Evolutionary conservation across 2,329 filamentous ascomycete genomes (phyloP).

Genomic region (Xylaria sp.): DNA sequence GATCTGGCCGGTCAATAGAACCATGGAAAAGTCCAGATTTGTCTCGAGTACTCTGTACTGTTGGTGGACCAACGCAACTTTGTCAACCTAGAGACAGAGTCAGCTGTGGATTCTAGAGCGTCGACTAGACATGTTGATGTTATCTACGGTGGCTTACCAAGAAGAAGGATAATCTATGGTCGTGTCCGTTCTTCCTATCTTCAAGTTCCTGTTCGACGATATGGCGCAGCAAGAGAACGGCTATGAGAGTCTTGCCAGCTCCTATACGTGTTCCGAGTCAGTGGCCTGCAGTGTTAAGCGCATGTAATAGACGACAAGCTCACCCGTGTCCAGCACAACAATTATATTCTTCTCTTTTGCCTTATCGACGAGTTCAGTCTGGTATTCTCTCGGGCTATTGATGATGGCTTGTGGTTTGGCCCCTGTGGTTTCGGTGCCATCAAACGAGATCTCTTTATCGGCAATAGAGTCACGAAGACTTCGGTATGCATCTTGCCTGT

Average conservation of each 20-base stretch:
- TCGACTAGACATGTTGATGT: neutral
- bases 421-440: slow-evolving; percentile 25
- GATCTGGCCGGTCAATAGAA: slow-evolving; percentile 70
- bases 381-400: slow-evolving; percentile 78
- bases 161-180: slow-evolving; percentile 72
- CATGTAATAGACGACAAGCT: neutral
- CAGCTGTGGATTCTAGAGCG: neutral
- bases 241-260: slow-evolving; percentile 94
- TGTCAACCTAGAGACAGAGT: slow-evolving; percentile 58
- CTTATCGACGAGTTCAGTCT: slow-evolving; percentile 82
- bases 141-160: slow-evolving; percentile 47
- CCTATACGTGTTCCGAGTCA: slow-evolving; percentile 42
- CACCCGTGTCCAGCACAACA: slow-evolving; percentile 86
- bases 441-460: neutral
- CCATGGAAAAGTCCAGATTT: slow-evolving; percentile 73
- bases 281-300: neutral
- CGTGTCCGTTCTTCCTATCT: slow-evolving; percentile 54
- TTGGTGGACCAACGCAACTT: slow-evolving; percentile 84
- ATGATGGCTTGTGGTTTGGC: slow-evolving; percentile 54
- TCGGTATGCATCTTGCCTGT: slow-evolving; percentile 12
- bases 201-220: slow-evolving; percentile 73
- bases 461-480: neutral
- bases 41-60: slow-evolving; percentile 75
- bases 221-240: slow-evolving; percentile 74
- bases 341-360: slow-evolving; percentile 84